A percentile compares a stretch with the other conserved stretches of the same genome.
These are phyloP conservation scores for Colletotrichum caudatum DNA, from an alignment of 2,329 filamentous ascomycete genomes.

Conservation along the genomic window DNA sequence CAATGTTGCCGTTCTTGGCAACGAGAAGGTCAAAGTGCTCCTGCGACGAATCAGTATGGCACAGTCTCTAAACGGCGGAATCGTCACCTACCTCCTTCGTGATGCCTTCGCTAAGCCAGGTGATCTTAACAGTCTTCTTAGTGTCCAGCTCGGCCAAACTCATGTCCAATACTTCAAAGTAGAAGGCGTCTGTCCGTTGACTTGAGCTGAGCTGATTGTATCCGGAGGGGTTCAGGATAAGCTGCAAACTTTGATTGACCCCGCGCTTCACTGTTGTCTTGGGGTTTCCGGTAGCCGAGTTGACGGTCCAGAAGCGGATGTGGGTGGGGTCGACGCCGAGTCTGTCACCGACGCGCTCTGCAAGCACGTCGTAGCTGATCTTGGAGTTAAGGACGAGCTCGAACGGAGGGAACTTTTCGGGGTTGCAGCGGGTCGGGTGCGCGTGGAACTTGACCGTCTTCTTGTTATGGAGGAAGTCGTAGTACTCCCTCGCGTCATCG, in stretches of 20 bases:
- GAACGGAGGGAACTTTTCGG: slow-evolving; percentile 74
- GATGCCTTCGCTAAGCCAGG: slow-evolving; percentile 89
- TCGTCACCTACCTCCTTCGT: slow-evolving; percentile 79
- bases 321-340: slow-evolving; percentile 85
- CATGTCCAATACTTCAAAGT: slow-evolving; percentile 94
- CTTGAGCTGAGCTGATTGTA: slow-evolving; percentile 76
- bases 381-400: slow-evolving; percentile 85
- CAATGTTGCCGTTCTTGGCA: slow-evolving; percentile 83
- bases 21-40: slow-evolving; percentile 87
- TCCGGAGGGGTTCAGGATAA: slow-evolving; percentile 82
- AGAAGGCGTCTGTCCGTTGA: slow-evolving; percentile 82
- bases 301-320: slow-evolving; percentile 90
- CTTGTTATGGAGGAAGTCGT: slow-evolving; percentile 91
- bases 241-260: slow-evolving; percentile 76
- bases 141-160: slow-evolving; percentile 93
- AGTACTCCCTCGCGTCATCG: slow-evolving; percentile 85
- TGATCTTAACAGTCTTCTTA: slow-evolving; percentile 87
- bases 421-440: slow-evolving; percentile 68
- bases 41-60: slow-evolving; percentile 53
- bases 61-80: not conserved
- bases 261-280: slow-evolving; percentile 82
- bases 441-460: slow-evolving; percentile 83
- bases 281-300: slow-evolving; percentile 79
- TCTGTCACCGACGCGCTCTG: slow-evolving; percentile 83
- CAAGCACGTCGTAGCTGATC: slow-evolving; percentile 88